phyloP scores from a whole-genome alignment of 306 rosid genomes.

The Malus domestica region DNA sequence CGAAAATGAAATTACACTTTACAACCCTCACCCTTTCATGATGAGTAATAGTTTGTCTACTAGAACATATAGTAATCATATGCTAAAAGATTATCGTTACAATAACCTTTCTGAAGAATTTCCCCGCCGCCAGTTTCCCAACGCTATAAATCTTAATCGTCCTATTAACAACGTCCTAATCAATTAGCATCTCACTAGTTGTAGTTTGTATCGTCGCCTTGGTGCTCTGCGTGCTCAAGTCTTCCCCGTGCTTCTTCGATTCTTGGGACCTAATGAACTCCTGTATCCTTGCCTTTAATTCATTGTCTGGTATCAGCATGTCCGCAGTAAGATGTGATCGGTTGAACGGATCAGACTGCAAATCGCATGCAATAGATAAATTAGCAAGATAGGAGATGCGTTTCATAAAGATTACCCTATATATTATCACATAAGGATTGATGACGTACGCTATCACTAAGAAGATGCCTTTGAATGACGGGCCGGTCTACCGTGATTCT shows the following conservation, averaged over 20 bases:
- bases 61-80: not conserved
- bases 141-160: not conserved
- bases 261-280: constrained; percentile 73
- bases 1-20: not conserved
- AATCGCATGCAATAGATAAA: constrained; percentile 1
- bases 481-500: constrained; percentile 82
- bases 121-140: not conserved
- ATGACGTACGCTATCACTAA: constrained; percentile 62
- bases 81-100: not conserved
- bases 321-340: constrained; percentile 89
- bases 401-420: not conserved
- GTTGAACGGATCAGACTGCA: constrained; percentile 94
- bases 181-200: constrained; percentile 74
- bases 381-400: constrained; percentile 1
- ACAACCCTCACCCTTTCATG: not conserved
- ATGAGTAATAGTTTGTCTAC: not conserved
- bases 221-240: constrained; percentile 38
- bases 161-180: constrained; percentile 30
- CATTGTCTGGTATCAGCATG: constrained; percentile 72
- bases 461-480: constrained; percentile 98
- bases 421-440: not conserved
- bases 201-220: constrained; percentile 77
- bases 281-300: constrained; percentile 63
- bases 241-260: constrained; percentile 57
- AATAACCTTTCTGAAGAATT: not conserved